Evolutionary conservation across 306 rosid species (phyloP).

Genomic region (Astragalus glycyphyllos): DNA sequence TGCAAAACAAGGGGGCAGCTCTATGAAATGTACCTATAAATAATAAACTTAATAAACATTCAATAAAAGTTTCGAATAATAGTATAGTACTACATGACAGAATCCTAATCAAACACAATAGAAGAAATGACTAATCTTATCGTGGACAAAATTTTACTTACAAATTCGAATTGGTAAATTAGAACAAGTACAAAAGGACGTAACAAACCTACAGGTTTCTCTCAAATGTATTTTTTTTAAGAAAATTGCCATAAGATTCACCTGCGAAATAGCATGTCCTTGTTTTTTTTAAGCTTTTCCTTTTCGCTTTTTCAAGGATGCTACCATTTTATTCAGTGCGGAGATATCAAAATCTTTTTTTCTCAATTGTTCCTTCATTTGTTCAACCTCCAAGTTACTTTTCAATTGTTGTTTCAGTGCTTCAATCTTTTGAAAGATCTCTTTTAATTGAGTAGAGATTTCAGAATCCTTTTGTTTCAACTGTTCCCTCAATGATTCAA

Average conservation of each 20-base stretch:
- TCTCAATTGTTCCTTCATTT: constrained; percentile 44
- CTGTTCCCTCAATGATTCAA: constrained; percentile 48
- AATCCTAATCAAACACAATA: background rate
- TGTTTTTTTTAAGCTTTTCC: background rate
- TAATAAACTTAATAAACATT: too few species aligned
- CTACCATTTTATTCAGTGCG: constrained; percentile 47
- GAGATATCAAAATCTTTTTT: constrained; percentile 59
- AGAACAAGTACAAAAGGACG: background rate
- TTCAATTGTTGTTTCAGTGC: constrained; percentile 49
- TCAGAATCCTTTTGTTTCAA: constrained; percentile 43
- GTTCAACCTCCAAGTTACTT: constrained; percentile 52
- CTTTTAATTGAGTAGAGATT: too few species aligned
- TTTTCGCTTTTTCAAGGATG: constrained; percentile 21
- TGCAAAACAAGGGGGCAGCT: too few species aligned
- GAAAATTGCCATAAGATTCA: constrained; percentile 4
- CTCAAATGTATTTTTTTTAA: background rate
- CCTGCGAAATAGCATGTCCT: background rate
- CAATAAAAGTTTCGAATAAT: too few species aligned
- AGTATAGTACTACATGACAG: background rate
- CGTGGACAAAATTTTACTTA: constrained; percentile 13
- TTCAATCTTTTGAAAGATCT: constrained; percentile 42
- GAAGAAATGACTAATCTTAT: background rate
- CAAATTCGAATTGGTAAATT: background rate
- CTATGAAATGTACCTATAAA: too few species aligned
- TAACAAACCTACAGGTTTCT: background rate